These are phyloP conservation scores for Mycena crocata DNA, from an alignment of 768 basidiomycete genomes.

Conservation along the genomic window DNA sequence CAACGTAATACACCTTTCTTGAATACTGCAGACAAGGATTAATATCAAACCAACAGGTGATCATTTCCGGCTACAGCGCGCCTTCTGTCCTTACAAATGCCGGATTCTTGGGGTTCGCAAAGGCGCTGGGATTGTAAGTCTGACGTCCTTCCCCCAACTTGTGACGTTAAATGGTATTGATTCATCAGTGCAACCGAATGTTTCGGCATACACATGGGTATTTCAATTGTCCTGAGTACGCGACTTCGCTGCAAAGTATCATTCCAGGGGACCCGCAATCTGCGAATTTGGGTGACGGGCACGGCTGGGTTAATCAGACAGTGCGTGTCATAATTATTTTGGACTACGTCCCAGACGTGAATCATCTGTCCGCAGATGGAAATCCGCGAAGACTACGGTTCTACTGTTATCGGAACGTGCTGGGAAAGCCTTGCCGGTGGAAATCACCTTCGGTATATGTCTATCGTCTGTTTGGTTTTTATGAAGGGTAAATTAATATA, in stretches of 20 bases:
- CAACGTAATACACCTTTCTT: not conserved
- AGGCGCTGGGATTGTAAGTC: constrained; percentile 7
- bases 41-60: not conserved
- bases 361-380: not conserved
- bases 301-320: constrained; percentile 19
- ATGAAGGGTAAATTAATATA: not conserved
- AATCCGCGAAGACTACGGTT: constrained; percentile 14
- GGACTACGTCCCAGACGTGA: too few relatives aligned
- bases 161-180: not conserved
- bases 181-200: constrained; percentile 7
- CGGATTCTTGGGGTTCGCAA: constrained; percentile 13
- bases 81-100: constrained; percentile 15
- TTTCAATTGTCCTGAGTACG: not conserved
- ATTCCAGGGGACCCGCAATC: constrained; percentile 13
- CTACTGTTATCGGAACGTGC: not conserved
- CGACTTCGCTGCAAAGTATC: too few relatives aligned
- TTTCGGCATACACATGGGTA: constrained; percentile 12
- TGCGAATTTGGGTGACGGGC: constrained; percentile 22
- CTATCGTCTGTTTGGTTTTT: too few relatives aligned
- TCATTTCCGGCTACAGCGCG: constrained; percentile 16
- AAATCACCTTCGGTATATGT: constrained; percentile 16
- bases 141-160: not conserved
- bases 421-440: constrained; percentile 22
- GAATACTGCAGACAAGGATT: not conserved
- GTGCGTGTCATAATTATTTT: not conserved